Evolutionary conservation across 495 filamentous ascomycete species (phyloP).

Genomic region (Pyrenula aspistea): DNA sequence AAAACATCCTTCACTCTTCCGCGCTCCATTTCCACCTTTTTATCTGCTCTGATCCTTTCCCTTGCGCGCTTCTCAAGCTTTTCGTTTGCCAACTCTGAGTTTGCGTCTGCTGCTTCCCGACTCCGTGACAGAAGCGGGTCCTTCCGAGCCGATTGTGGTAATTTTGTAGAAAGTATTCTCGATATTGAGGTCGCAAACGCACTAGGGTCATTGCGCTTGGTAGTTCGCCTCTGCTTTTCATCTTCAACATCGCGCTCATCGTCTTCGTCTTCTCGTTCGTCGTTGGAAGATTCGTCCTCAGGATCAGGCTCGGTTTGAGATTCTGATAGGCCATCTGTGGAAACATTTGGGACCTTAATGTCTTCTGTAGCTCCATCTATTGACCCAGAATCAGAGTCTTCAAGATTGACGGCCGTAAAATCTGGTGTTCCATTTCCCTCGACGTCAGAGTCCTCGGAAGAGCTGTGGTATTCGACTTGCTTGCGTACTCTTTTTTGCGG

Average conservation of each 20-base stretch:
- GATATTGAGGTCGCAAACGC: conserved; percentile 86
- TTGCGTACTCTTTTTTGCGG: conserved; percentile 63
- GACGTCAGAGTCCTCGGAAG: conserved; percentile 46
- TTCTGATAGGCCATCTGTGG: not conserved
- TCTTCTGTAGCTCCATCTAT: not conserved
- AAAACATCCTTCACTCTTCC: conserved; percentile 80
- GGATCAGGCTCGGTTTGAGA: no score
- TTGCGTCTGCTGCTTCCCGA: conserved; percentile 50
- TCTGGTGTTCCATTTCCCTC: conserved; percentile 28
- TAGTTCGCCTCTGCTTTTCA: conserved; percentile 12
- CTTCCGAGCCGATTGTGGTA: conserved; percentile 62
- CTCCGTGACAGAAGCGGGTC: conserved; percentile 86
- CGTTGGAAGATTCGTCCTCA: not conserved
- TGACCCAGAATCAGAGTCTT: conserved; percentile 41
- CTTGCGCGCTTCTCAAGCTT: conserved; percentile 73
- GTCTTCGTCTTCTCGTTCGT: not conserved
- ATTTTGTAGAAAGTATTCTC: conserved; percentile 79
- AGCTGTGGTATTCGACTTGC: conserved; percentile 61
- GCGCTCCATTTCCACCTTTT: conserved; percentile 69
- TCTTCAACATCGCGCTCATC: not conserved
- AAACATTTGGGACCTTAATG: not conserved
- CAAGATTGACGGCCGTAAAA: conserved; percentile 52
- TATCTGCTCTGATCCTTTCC: conserved; percentile 66
- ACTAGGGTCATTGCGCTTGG: conserved; percentile 78
- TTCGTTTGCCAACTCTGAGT: conserved; percentile 52